Evolutionary conservation across 2,329 filamentous ascomycete genomes (phyloP).

Genomic region (Fusarium sp.): DNA sequence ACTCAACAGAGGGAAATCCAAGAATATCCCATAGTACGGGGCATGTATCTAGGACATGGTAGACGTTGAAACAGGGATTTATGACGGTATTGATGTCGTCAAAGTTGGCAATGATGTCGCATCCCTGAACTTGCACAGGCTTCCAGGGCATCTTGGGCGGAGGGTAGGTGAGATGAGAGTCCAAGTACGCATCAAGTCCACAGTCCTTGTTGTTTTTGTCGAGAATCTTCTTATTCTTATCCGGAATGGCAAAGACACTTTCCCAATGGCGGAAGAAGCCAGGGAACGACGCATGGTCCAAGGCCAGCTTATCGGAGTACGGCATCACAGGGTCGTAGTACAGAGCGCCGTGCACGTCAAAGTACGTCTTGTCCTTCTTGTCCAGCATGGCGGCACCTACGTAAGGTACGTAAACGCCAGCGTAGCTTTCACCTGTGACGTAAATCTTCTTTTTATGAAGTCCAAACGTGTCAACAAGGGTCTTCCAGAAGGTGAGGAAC

Average conservation of each 20-base stretch:
- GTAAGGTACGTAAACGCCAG: constrained; percentile 74
- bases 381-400: constrained; percentile 78
- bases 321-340: constrained; percentile 75
- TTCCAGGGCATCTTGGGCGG: constrained; percentile 62
- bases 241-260: constrained; percentile 17
- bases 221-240: constrained; percentile 43
- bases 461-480: constrained; percentile 75
- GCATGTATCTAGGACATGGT: constrained; percentile 77
- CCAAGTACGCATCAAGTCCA: constrained; percentile 69
- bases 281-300: constrained; percentile 18
- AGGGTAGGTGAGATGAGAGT: constrained; percentile 73
- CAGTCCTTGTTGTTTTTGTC: constrained; percentile 56
- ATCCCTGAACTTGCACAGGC: constrained; percentile 54
- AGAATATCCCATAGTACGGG: constrained; percentile 78
- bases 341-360: constrained; percentile 73
- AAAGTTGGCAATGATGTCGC: constrained; percentile 66
- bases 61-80: constrained; percentile 83
- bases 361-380: constrained; percentile 71
- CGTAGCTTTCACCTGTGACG: constrained; percentile 68
- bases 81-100: constrained; percentile 64
- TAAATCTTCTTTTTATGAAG: constrained; percentile 75
- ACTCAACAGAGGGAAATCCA: constrained; percentile 74
- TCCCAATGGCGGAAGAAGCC: constrained; percentile 22
- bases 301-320: constrained; percentile 58
- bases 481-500: constrained; percentile 80